These are phyloP conservation scores for Cryptococcus hybrid DNA, from an alignment of 1,284 basidiomycete genomes.

Conservation along the genomic window DNA sequence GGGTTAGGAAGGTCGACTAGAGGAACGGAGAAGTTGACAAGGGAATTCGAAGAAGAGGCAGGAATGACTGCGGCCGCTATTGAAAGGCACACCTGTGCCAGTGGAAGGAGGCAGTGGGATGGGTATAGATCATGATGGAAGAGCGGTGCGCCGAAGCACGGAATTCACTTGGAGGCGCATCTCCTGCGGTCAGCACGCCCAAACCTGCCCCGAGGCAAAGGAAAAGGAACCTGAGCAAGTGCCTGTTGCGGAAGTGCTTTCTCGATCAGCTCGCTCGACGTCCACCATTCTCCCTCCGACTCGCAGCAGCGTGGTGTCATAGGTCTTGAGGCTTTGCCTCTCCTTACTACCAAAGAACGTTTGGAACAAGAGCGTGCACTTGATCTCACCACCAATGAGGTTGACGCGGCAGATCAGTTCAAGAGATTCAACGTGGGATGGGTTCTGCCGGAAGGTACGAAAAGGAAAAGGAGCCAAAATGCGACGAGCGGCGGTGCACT, in stretches of 20 bases:
- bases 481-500: no score
- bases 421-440: conserved; percentile 81
- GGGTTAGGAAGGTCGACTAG: no score
- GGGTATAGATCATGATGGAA: background rate
- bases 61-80: background rate
- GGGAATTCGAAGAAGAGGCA: background rate
- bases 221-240: no score
- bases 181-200: background rate
- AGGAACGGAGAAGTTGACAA: background rate
- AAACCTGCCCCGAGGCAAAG: no score
- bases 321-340: conserved; percentile 29
- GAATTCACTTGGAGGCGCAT: background rate
- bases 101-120: background rate
- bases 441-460: no score
- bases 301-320: conserved; percentile 37
- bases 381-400: conserved; percentile 58
- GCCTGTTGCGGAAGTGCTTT: no score
- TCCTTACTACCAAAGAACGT: conserved; percentile 42
- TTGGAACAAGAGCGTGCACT: conserved; percentile 32
- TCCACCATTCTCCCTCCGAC: background rate
- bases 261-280: background rate
- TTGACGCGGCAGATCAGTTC: conserved; percentile 73
- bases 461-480: no score
- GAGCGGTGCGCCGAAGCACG: background rate
- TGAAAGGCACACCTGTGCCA: background rate